Percentiles rank a stretch among this genome's conserved stretches.
These are phyloP conservation scores for Podochytrium sp. DNA, from an alignment of 192 early-diverging fungal species.

Conservation along the genomic window DNA sequence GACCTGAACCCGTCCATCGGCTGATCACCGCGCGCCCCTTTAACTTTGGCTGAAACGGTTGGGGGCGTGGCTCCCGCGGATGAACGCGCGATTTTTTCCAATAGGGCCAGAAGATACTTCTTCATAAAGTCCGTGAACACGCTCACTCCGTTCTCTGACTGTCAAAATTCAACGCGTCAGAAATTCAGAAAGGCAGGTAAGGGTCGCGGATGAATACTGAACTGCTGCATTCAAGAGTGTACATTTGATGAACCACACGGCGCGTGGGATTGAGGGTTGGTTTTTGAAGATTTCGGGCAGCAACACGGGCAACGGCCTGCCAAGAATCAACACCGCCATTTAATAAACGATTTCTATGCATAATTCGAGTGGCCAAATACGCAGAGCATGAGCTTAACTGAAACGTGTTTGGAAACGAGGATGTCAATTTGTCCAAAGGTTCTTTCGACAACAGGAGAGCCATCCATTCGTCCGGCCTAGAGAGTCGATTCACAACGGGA, in stretches of 20 bases:
- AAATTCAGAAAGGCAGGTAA: too few species aligned
- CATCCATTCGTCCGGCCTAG: slow-evolving; percentile 1
- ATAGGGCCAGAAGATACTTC: background rate
- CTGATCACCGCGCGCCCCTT: background rate
- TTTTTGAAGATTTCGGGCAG: slow-evolving; percentile 25
- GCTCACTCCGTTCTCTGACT: too few species aligned
- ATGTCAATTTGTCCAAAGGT: slow-evolving; percentile 6
- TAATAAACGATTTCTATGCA: background rate
- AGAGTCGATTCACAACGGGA: background rate
- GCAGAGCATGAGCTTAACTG: slow-evolving; percentile 4
- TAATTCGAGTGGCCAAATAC: too few species aligned
- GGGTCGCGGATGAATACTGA: too few species aligned
- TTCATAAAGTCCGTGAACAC: background rate
- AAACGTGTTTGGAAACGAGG: slow-evolving; percentile 7
- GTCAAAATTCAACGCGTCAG: too few species aligned
- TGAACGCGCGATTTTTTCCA: slow-evolving; percentile 5
- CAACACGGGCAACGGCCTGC: background rate
- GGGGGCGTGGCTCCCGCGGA: background rate
- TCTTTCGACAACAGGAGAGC: slow-evolving; percentile 15
- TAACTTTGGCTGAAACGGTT: background rate
- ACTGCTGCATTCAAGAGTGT: background rate
- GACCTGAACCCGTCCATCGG: background rate
- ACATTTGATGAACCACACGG: slow-evolving; percentile 24
- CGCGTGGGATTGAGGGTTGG: slow-evolving; percentile 9
- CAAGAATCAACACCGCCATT: background rate